Evolutionary conservation across 768 basidiomycete genomes (phyloP).

Genomic region (Tephrocybe rancida): DNA sequence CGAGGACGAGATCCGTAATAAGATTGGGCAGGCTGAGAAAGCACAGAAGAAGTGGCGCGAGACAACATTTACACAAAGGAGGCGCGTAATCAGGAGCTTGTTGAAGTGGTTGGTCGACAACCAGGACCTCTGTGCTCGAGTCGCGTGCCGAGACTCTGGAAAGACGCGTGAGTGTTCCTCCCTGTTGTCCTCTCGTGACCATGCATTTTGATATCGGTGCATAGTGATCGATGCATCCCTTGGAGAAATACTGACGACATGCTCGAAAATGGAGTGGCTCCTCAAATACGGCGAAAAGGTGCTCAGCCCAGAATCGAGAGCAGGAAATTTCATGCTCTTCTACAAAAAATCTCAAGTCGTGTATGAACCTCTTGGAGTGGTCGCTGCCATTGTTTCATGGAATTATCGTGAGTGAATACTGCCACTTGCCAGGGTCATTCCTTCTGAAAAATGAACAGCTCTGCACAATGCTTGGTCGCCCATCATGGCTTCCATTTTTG

Average conservation of each 20-base stretch:
- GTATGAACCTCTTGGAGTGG: conserved; percentile 92
- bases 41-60: conserved; percentile 78
- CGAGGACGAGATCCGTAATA: conserved; percentile 67
- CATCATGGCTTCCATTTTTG: conserved; percentile 86
- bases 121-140: conserved; percentile 81
- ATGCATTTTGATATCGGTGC: not conserved
- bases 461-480: conserved; percentile 95
- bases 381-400: conserved; percentile 94
- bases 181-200: not conserved
- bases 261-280: conserved; percentile 93
- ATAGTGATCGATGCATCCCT: conserved; percentile 91
- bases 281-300: conserved; percentile 82
- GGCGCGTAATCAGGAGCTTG: conserved; percentile 83
- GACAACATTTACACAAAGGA: conserved; percentile 77
- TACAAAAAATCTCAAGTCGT: conserved; percentile 81
- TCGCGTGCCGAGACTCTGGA: conserved; percentile 92
- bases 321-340: conserved; percentile 63
- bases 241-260: conserved; percentile 94
- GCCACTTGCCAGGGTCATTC: not conserved
- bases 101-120: conserved; percentile 94
- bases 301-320: conserved; percentile 73
- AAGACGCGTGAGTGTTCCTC: conserved; percentile 75
- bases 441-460: conserved; percentile 43
- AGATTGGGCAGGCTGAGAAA: conserved; percentile 62
- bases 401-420: conserved; percentile 69